phyloP scores from a whole-genome alignment of 2,329 filamentous ascomycete species.

The Bisporella sp. region DNA sequence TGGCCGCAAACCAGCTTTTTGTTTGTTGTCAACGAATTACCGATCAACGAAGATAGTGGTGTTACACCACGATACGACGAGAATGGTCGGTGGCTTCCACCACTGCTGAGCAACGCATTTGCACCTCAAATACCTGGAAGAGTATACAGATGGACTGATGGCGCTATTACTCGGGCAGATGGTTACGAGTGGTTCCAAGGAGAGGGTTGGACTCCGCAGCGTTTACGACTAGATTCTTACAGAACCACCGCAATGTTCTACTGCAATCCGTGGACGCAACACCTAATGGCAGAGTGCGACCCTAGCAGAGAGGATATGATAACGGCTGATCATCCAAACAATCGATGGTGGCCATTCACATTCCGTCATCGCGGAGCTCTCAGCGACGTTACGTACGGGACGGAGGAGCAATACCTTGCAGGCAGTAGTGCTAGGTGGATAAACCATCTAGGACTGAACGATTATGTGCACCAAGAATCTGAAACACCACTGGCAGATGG shows the following conservation, averaged over 20 bases:
- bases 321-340: conserved; percentile 2
- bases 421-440: conserved; percentile 11
- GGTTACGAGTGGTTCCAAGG: conserved; percentile 8
- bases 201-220: neutral
- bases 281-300: conserved; percentile 11
- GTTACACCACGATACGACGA: conserved; percentile 6
- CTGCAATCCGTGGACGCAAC: conserved; percentile 14
- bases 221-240: neutral
- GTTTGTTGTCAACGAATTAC: conserved; percentile 34
- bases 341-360: conserved; percentile 14
- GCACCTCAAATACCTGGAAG: conserved; percentile 7
- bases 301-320: conserved; percentile 6
- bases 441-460: conserved; percentile 6
- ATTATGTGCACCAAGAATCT: conserved; percentile 5
- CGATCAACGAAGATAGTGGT: conserved; percentile 25
- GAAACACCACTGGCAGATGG: conserved; percentile 1
- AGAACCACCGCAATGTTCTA: conserved; percentile 16
- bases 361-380: conserved; percentile 10
- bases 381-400: conserved; percentile 5
- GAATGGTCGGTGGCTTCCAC: conserved; percentile 18
- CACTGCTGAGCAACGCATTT: conserved; percentile 12
- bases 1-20: conserved; percentile 25
- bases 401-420: conserved; percentile 8
- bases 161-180: conserved; percentile 6
- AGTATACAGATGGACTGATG: conserved; percentile 20